These are phyloP conservation scores for Ceratocystis albifundus DNA, from an alignment of 2,329 filamentous ascomycete genomes.

Conservation along the genomic window DNA sequence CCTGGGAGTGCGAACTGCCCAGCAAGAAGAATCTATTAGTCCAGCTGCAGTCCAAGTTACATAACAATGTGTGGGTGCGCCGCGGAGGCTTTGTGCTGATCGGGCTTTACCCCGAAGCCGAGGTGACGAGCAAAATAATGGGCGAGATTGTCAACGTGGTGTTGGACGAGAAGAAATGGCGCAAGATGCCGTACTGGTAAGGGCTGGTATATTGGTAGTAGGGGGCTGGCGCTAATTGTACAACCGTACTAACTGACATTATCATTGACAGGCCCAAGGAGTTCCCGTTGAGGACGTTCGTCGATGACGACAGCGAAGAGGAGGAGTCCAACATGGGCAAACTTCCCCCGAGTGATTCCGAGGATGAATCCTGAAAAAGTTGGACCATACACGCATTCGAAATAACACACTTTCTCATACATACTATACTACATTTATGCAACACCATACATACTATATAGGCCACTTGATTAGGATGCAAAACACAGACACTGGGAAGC, in stretches of 20 bases:
- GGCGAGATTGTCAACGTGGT: conserved; percentile 93
- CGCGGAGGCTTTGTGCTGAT: conserved; percentile 78
- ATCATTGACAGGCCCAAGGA: conserved; percentile 45
- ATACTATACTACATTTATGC: background rate
- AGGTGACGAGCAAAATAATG: conserved; percentile 63
- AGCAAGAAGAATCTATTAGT: conserved; percentile 55
- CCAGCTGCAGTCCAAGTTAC: conserved; percentile 74
- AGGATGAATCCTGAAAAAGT: conserved; percentile 45
- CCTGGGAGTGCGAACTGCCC: conserved; percentile 69
- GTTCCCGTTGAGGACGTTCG: conserved; percentile 47
- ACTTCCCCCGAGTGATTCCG: conserved; percentile 72
- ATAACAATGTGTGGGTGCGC: conserved; percentile 88
- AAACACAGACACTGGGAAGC: background rate
- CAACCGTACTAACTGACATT: conserved; percentile 4
- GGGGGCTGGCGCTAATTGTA: background rate
- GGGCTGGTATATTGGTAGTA: conserved; percentile 22
- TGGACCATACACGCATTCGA: background rate
- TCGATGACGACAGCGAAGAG: conserved; percentile 43
- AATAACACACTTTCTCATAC: background rate
- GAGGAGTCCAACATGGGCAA: conserved; percentile 72
- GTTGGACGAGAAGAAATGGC: conserved; percentile 80
- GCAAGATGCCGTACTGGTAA: conserved; percentile 79
- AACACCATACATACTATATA: background rate
- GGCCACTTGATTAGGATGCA: background rate
- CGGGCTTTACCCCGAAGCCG: conserved; percentile 52